Base-by-base conservation (phyloP, 2,329 filamentous ascomycete species). In the Diaporthe batatas region DNA sequence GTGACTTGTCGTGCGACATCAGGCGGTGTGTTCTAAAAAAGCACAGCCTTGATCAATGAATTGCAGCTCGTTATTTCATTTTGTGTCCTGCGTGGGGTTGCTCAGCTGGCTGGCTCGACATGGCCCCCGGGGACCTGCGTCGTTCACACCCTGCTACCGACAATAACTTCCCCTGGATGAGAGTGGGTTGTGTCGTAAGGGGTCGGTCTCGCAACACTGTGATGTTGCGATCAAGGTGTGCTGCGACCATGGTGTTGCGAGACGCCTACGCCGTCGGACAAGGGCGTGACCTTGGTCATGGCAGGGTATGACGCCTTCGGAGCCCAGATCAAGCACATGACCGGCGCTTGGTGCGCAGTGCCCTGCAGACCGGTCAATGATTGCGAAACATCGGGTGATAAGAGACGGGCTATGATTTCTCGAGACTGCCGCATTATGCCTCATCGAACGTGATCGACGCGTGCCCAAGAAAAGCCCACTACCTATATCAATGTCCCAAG, bases 291-390 rank as follows among this genome's bases (percentile, higher is more conserved):
- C 62, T 36, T 65, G 62, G 8, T 32, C 29, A 18, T 23, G 62
- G 62, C 62, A 51, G 62, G 29, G 12, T 18, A 36, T 32, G 21
- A 29, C 42, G 42, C 59, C 59, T 14, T 34, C 59, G 42, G 42
- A 18, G 12, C 6, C 62, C 62, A 51, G 21, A 65, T 51, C 29
- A 51, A 65, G 62, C 44, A 65, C 62, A 65, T 65, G 62, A 65
- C 62, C 62, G 21, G 23, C 62, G 11, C 11, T 36, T 36, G 62
- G 44, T 65, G 62, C 42, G 11, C 32, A 65, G 62, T 65, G 34
- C 62, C 62, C 62, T 65, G 62, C 62, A 65, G 62, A 65, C 62
- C 44, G 62, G 62, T 65, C 62, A 65, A 65, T 51, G 34, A n/a
- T 65, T 51, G 23, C 25, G 62, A 65, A 65, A 65, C 62, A 39